Evolutionary conservation across 345 rosid species (phyloP), one percentile per base, ranked within the genome.

Genomic region (Raphanus raphanistrum): DNA sequence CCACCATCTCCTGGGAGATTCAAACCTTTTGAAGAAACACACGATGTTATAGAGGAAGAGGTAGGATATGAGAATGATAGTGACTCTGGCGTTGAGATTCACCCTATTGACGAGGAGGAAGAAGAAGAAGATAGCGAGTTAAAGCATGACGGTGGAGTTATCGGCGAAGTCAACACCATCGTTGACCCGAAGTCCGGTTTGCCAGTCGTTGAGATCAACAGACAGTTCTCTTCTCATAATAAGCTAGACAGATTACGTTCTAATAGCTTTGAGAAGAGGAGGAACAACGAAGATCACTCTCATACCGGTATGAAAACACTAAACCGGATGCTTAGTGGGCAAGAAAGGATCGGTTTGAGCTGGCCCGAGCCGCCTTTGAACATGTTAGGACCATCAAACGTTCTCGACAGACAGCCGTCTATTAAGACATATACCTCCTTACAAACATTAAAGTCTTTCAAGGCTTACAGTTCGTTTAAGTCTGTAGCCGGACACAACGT

Each of bases 301-400:
- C 50, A 66, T 43, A 81, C 79, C 73, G 74, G 76, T 61, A 73
- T 67, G 70, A 32, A 60, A 25, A 87, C 84, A 65, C 33, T 92
- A 58, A 86, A 81, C 72, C 87, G 71, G 84, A 79, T 82, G 89
- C 84, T 90, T 28, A 92, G 96, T 76, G 87, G 94, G 55, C 75
- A 89, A 76, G 96, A 92, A 75, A 80, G 88, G 82, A 83, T 90
- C 64, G 91, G 97, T 66, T 85, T 94, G 69, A 88, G 86, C 82
- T 94, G 98, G 97, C 98, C 97, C 7, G 98, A 92, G 79, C 90
- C 90, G n/a, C 98, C 87, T 5, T 78, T 94, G 61, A 81, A 90
- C 83, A 79, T 90, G 79, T 66, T 90, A 54, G 80, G 95, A 71
- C 79, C 76, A 0, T 84, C 86, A 62, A 84, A 77, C 28, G 84